A percentile compares a stretch with the other conserved stretches of the same genome.
These are phyloP conservation scores for Populus tomentosa DNA, from an alignment of 441 rosid species.

Conservation along the genomic window DNA sequence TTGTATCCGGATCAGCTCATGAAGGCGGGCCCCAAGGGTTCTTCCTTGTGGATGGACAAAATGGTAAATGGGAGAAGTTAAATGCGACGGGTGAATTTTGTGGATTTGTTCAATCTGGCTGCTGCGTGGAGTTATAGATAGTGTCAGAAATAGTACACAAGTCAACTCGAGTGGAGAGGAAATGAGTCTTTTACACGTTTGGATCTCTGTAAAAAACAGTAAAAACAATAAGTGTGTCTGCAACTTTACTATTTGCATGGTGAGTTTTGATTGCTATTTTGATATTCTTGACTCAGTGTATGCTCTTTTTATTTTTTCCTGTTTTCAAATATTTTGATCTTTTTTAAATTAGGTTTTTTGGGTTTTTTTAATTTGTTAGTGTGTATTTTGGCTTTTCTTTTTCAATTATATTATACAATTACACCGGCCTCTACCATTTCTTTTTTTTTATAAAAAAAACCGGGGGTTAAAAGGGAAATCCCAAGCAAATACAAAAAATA, in stretches of 20 bases:
- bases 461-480: too few species aligned
- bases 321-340: too few species aligned
- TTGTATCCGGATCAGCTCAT: slow-evolving; percentile 36
- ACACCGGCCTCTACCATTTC: too few species aligned
- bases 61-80: slow-evolving; percentile 25
- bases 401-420: too few species aligned
- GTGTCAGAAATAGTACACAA: background rate
- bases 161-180: background rate
- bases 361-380: too few species aligned
- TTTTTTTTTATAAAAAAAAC: too few species aligned
- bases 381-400: too few species aligned
- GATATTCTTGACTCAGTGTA: background rate
- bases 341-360: too few species aligned
- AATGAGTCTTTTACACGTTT: background rate
- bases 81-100: slow-evolving; percentile 18
- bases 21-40: slow-evolving; percentile 39
- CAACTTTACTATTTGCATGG: background rate
- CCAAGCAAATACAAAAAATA: too few species aligned
- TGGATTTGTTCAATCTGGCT: slow-evolving; percentile 39
- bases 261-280: background rate
- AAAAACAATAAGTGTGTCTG: background rate
- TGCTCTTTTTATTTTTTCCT: too few species aligned
- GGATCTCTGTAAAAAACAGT: background rate
- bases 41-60: slow-evolving; percentile 22
- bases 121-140: slow-evolving; percentile 37